Percentiles rank a stretch among this genome's conserved stretches.
phyloP scores from a whole-genome alignment of 306 rosid species.

The Quercus gilva region DNA sequence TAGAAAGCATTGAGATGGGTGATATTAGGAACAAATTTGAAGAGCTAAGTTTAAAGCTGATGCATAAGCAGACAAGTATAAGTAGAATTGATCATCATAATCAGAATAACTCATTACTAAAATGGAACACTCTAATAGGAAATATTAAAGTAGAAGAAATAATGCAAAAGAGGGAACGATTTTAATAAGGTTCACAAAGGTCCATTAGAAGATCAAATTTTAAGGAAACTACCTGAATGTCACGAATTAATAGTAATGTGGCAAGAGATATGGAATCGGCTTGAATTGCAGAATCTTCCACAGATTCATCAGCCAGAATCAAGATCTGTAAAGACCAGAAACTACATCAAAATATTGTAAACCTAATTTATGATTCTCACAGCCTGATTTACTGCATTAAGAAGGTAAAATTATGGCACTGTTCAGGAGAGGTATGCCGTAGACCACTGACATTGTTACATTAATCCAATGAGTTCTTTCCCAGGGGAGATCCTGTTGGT shows the following conservation, averaged over 20 bases:
- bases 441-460: not conserved
- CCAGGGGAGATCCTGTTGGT: conserved; percentile 5
- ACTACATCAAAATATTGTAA: conserved; percentile 14
- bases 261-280: conserved; percentile 95
- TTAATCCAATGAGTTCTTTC: not conserved
- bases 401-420: not conserved
- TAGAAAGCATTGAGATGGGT: not conserved
- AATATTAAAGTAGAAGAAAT: not conserved
- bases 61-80: not conserved
- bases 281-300: conserved; percentile 94
- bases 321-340: conserved; percentile 52
- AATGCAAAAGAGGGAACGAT: not conserved
- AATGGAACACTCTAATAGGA: not conserved
- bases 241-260: conserved; percentile 94
- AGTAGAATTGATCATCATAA: not conserved
- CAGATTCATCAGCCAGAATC: conserved; percentile 96
- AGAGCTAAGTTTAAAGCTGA: not conserved
- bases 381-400: conserved; percentile 1
- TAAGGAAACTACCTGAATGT: conserved; percentile 68
- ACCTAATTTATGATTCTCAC: conserved; percentile 18
- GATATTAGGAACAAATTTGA: not conserved
- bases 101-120: not conserved
- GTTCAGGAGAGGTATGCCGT: not conserved
- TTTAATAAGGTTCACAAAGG: not conserved
- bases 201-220: conserved; percentile 7